Conservation (phyloP, 1,284 basidiomycete species). For the Ustilago loliicola region DNA sequence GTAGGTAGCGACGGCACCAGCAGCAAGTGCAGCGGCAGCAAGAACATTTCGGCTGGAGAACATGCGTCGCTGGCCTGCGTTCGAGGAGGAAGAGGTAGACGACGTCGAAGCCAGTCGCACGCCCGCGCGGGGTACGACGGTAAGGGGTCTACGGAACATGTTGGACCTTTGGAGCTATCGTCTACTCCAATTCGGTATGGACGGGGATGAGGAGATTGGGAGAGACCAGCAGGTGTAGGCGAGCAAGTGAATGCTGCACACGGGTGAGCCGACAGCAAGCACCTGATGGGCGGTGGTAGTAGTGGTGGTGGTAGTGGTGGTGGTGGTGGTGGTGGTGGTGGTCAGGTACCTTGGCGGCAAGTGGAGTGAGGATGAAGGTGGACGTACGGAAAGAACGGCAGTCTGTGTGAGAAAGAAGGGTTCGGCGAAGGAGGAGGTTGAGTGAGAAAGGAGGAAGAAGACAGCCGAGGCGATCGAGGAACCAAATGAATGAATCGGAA, state of each 20-base stretch:
- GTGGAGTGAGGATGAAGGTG: constrained; percentile 1
- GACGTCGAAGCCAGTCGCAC: constrained; percentile 50
- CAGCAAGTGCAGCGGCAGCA: constrained; percentile 33
- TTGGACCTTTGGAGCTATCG: constrained; percentile 1
- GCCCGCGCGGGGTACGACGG: constrained; percentile 32
- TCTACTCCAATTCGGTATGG: constrained; percentile 1
- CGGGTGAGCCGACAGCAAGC: background rate
- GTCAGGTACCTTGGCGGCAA: background rate
- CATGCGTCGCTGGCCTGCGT: constrained; percentile 28
- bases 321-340: background rate
- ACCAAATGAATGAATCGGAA: constrained; percentile 4
- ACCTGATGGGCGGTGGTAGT: background rate
- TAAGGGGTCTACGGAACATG: constrained; percentile 51
- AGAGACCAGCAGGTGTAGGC: background rate
- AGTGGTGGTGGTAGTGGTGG: background rate
- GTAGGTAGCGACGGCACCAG: constrained; percentile 46
- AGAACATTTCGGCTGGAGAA: constrained; percentile 32
- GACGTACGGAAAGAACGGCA: background rate
- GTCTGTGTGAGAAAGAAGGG: no score
- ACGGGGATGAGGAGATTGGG: background rate
- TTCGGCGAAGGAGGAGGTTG: background rate
- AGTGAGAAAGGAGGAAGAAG: constrained; percentile 8
- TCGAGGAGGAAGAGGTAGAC: constrained; percentile 25
- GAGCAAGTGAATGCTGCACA: constrained; percentile 9
- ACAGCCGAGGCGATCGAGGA: constrained; percentile 9